Evolutionary conservation across 2,329 filamentous ascomycete genomes (phyloP), one percentile per base, ranked within the genome.

Genomic region (Teratosphaeria zuluensis): DNA sequence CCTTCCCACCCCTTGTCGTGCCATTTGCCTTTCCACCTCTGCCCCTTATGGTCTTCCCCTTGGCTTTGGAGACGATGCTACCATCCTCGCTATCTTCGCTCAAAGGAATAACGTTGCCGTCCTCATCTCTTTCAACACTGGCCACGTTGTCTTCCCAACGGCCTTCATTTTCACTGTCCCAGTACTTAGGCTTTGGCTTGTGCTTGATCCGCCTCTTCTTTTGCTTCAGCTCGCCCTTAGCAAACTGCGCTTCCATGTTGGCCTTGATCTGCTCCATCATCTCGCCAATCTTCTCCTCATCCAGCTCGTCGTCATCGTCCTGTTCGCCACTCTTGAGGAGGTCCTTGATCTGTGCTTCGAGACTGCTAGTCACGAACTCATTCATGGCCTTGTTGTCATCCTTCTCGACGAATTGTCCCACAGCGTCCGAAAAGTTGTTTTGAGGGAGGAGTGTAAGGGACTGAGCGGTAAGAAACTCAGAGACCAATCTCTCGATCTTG

Each of bases 381-480:
- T 77, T 72, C 85, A 97, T 90, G 2, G 90, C 90, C 66, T 94
- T 86, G 70, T 92, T 95, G 76, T 99, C 94, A 64, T 96, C 90
- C 65, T 97, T 97, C 71, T 92, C 86, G 30, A 99, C 90, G 67
- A 94, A 99, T 61, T 95, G 89, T 53, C 86, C 87, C 4, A 99
- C 90, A 0, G 94, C 94, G 68, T 97, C 92, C 16, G 91, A 89
- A 68, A 99, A 96, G 0, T 88, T 88, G 32, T 92, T 94, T 67
- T 96, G 90, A 0, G 94, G 94, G 0, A 99, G 80, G 54, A 99
- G 94, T 59, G 92, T 95, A 33, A 99, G 82, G 0, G 90, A 92
- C 68, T 97, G 92, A 0, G 89, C 88, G 0, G 84, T 83, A 2
- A 99, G 81, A 66, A 92, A 96, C 65, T 97, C 91, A 55, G 87